Conservation (phyloP, 257 asterid genomes). For the Plantago major region DNA sequence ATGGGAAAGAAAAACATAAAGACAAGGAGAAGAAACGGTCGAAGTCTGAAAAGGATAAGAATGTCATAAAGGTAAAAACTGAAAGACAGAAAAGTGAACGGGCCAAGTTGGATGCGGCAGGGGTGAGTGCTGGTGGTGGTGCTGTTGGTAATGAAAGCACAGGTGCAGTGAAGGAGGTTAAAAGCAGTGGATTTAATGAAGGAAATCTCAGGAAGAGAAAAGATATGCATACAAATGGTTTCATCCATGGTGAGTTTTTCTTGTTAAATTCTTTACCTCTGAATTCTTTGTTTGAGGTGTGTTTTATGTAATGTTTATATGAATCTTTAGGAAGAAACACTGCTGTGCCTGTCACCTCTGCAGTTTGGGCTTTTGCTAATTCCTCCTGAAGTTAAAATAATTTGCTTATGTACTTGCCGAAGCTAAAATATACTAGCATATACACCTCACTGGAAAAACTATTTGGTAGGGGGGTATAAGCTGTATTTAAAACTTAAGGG, state of each 20-base stretch:
- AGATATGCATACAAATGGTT: conserved; percentile 51
- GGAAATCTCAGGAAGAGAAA: conserved; percentile 52
- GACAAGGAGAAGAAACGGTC: conserved; percentile 22
- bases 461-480: no score
- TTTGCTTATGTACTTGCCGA: no score
- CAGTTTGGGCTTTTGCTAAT: no score
- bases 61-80: conserved; percentile 28
- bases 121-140: conserved; percentile 25
- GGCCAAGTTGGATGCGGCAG: conserved; percentile 26
- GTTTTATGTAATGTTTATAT: background rate
- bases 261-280: conserved; percentile 11
- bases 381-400: no score
- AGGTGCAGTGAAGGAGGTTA: conserved; percentile 26
- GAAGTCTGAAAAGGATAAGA: conserved; percentile 11
- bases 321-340: background rate
- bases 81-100: conserved; percentile 36
- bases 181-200: conserved; percentile 30
- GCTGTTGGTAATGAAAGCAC: conserved; percentile 24
- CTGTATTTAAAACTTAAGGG: no score
- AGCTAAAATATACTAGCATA: no score
- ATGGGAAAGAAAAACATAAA: conserved; percentile 39
- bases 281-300: background rate
- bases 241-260: conserved; percentile 60
- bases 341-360: no score
- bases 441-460: no score